Base-by-base conservation (phyloP, 2,329 filamentous ascomycete species). In the Fusarium sp. region DNA sequence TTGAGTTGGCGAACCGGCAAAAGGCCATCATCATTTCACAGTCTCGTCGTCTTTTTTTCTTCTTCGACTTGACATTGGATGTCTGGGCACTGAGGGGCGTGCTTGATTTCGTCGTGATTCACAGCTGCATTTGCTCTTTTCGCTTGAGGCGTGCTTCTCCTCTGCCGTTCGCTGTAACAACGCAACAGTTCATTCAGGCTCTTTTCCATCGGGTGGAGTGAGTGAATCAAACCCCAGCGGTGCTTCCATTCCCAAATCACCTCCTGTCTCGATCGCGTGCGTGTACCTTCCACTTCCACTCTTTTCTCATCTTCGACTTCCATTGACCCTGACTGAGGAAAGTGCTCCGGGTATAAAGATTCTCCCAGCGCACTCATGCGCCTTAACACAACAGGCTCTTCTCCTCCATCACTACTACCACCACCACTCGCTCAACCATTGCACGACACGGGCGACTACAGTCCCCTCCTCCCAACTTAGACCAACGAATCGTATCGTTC, bases 321-420 rank as follows among this genome's bases (percentile, higher is more conserved):
- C 49, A 55, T 59, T 34, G 55, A 61, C 61, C 58, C 49, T 62
- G 61, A 38, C 55, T 25, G 51, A 53, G 18, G 51, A 58, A 62
- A 44, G 18, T 61, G 38, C 34, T 58, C 58, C 49, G 67, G 67
- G 70, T 74, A 74, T 74, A 74, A 74, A 72, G 42, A 67, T 61
- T 72, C 72, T 67, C 62, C 58, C 64, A 54, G 64, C 61, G 65
- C 64, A 46, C 42, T 16, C 23, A 61, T 65, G 61, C 61, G 56
- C 57, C 63, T 61, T 16, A 40, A 66, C 23, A 59, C 59, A 61
- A 56, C 67, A 60, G 58, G 54, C 55, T 67, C 60, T 70, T 59
- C 58, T 61, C 54, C 38, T 29, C 58, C 59, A 57, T 65, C 58
- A 60, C 57, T 59, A 64, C 58, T 46, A 69, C 58, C 49, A 61